phyloP scores from a whole-genome alignment of 169 alveolate species.

The Plasmodium malariae region DNA sequence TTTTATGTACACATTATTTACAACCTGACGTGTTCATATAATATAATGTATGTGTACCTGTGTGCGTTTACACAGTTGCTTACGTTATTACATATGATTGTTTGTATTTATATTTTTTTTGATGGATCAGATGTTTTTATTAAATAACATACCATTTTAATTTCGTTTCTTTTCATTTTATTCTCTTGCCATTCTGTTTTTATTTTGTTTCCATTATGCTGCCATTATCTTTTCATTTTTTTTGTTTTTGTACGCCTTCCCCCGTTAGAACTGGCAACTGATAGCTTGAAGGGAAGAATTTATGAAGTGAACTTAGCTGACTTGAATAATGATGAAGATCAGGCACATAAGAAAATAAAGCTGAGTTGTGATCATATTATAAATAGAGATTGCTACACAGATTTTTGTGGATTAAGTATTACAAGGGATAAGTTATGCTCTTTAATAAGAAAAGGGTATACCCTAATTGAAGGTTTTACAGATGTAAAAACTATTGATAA shows the following conservation, averaged over 20 bases:
- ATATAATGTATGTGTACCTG: too few species aligned
- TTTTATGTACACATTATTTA: too few species aligned
- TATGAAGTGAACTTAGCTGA: conserved; percentile 97
- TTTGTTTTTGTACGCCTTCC: conserved; percentile 1
- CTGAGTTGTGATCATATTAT: conserved; percentile 96
- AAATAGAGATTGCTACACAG: conserved; percentile 95
- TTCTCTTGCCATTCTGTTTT: background rate
- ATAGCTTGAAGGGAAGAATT: conserved; percentile 95
- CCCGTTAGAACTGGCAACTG: conserved; percentile 91
- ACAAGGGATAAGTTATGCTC: conserved; percentile 98
- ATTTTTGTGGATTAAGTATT: conserved; percentile 97
- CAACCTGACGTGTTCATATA: too few species aligned
- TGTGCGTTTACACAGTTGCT: too few species aligned
- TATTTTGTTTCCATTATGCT: background rate
- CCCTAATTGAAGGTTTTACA: conserved; percentile 97
- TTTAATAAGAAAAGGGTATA: conserved; percentile 96
- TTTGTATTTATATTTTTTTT: background rate
- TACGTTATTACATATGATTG: background rate
- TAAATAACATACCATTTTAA: background rate
- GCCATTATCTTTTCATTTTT: background rate
- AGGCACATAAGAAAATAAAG: conserved; percentile 96
- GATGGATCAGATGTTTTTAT: background rate
- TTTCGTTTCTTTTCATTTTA: background rate
- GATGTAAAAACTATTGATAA: conserved; percentile 98
- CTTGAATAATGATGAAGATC: conserved; percentile 95